Evolutionary conservation across 345 rosid genomes (phyloP).

Genomic region (Sisymbrium altissimum): DNA sequence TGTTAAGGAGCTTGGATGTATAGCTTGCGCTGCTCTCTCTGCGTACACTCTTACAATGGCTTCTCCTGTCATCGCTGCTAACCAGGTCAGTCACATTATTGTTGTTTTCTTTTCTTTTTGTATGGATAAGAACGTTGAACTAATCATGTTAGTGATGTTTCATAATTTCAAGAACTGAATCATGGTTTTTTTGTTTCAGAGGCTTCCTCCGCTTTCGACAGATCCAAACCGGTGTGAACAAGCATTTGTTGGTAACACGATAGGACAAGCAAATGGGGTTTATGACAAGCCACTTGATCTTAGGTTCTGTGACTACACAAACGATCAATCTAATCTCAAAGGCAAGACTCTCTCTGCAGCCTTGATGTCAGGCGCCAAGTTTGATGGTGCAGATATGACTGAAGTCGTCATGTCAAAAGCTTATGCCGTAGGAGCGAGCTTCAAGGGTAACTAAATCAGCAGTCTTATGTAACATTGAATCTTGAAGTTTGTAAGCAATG

Average conservation of each 20-base stretch:
- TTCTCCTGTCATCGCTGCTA: constrained; percentile 78
- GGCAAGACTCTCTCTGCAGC: constrained; percentile 96
- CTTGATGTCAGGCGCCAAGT: constrained; percentile 91
- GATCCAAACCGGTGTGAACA: constrained; percentile 85
- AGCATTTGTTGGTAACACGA: constrained; percentile 91
- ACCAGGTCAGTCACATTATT: constrained; percentile 45
- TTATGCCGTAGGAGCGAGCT: constrained; percentile 95
- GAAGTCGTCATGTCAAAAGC: constrained; percentile 99
- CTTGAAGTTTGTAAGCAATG: not conserved
- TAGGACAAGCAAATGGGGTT: constrained; percentile 97
- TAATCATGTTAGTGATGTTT: not conserved
- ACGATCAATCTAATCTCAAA: constrained; percentile 78
- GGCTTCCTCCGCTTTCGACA: constrained; percentile 89
- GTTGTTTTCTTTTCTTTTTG: not conserved
- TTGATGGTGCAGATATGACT: constrained; percentile 96
- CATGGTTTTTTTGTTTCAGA: constrained; percentile 42
- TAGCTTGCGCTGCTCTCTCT: constrained; percentile 72
- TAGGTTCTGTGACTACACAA: constrained; percentile 82
- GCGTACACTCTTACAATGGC: constrained; percentile 62
- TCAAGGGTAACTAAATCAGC: constrained; percentile 51
- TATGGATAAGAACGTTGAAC: not conserved
- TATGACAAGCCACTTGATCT: constrained; percentile 96
- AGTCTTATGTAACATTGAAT: not conserved
- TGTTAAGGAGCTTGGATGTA: constrained; percentile 50
- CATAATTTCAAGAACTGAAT: constrained; percentile 6